phyloP scores from a whole-genome alignment of 768 basidiomycete species.

The Hebeloma cylindrosporum region DNA sequence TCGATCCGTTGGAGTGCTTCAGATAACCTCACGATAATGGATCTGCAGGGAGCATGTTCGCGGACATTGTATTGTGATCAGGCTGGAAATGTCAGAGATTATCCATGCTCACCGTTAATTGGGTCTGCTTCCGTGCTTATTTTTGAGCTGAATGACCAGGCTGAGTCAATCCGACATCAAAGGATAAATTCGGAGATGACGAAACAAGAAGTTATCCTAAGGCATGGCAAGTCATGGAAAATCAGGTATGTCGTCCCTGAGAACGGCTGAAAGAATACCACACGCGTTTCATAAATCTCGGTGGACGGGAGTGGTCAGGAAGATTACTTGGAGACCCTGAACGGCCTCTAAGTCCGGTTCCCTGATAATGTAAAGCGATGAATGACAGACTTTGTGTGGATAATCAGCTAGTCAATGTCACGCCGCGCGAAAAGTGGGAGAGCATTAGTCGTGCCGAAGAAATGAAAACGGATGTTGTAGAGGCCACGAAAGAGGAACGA shows the following conservation, averaged over 20 bases:
- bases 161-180: slow-evolving; percentile 20
- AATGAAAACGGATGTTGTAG: slow-evolving; percentile 16
- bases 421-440: slow-evolving; percentile 6
- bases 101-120: slow-evolving; percentile 21
- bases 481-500: slow-evolving; percentile 5
- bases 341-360: too few relatives aligned
- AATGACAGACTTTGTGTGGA: too few relatives aligned
- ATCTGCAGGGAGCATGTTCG: slow-evolving; percentile 25
- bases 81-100: slow-evolving; percentile 21
- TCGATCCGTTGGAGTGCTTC: slow-evolving; percentile 27
- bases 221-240: slow-evolving; percentile 16
- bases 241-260: slow-evolving; percentile 17
- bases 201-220: slow-evolving; percentile 11
- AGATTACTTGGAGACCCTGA: too few relatives aligned
- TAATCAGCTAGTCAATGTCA: slow-evolving; percentile 10
- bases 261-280: slow-evolving; percentile 6
- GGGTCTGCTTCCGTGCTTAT: slow-evolving; percentile 16
- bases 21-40: slow-evolving; percentile 31
- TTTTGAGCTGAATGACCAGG: slow-evolving; percentile 4
- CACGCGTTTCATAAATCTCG: slow-evolving; percentile 4
- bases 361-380: too few relatives aligned
- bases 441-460: slow-evolving; percentile 18
- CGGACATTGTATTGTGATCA: slow-evolving; percentile 30
- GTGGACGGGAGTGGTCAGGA: slow-evolving; percentile 1
- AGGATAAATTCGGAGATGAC: slow-evolving; percentile 15